A percentile compares a stretch with the other conserved stretches of the same genome.
These are phyloP conservation scores for Beta corolliflora DNA, from an alignment of 179 eudicot genomes.

Conservation along the genomic window DNA sequence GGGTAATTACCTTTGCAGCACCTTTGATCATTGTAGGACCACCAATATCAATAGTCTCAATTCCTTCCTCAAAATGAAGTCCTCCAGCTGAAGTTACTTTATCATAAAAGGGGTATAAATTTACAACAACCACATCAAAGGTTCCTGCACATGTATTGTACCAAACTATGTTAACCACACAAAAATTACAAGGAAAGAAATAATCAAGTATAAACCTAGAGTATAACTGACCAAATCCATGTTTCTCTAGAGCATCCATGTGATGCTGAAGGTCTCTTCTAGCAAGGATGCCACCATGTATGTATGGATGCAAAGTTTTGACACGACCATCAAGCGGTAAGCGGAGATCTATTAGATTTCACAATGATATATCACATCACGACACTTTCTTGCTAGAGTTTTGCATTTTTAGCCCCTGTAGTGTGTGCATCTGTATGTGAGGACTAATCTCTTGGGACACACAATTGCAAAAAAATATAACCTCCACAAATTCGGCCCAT, in stretches of 20 bases:
- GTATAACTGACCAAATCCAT: slow-evolving; percentile 67
- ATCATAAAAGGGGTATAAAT: slow-evolving; percentile 93
- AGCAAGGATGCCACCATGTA: slow-evolving; percentile 98
- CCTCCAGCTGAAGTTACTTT: slow-evolving; percentile 73
- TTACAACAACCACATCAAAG: slow-evolving; percentile 87
- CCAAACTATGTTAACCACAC: neutral
- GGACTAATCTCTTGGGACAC: neutral
- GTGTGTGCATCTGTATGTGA: neutral
- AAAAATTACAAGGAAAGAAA: neutral
- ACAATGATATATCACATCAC: neutral
- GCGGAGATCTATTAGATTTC: slow-evolving; percentile 6
- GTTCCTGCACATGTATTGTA: slow-evolving; percentile 51
- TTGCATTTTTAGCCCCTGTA: neutral
- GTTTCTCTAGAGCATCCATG: slow-evolving; percentile 85
- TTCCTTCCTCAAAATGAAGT: slow-evolving; percentile 83
- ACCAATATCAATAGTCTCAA: slow-evolving; percentile 97
- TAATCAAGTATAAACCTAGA: neutral
- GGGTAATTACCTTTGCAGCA: slow-evolving; percentile 79
- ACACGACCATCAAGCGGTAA: slow-evolving; percentile 99
- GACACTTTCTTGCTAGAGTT: neutral
- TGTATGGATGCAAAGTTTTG: slow-evolving; percentile 86
- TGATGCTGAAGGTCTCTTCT: slow-evolving; percentile 86
- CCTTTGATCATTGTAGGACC: slow-evolving; percentile 99
- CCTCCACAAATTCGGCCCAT: neutral
- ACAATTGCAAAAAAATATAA: neutral